phyloP scores from a whole-genome alignment of 2,329 filamentous ascomycete genomes.

The Exophiala oligosperma region DNA sequence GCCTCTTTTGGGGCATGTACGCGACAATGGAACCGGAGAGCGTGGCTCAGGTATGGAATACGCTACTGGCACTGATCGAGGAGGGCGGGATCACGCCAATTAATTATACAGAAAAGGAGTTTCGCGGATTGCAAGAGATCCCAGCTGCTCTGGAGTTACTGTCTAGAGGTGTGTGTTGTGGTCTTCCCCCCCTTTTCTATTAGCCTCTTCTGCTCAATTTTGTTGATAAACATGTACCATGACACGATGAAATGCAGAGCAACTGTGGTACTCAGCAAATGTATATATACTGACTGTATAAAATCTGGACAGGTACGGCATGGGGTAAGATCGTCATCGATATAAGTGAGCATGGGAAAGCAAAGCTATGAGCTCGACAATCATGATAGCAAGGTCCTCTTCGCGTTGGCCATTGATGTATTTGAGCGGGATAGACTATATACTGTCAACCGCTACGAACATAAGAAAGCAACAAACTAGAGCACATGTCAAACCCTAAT shows the following conservation, averaged over 20 bases:
- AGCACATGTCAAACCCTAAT: too few relatives aligned
- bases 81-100: constrained; percentile 78
- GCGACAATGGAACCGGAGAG: constrained; percentile 68
- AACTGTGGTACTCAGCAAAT: too few relatives aligned
- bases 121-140: constrained; percentile 77
- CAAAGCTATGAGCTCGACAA: neutral
- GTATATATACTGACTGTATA: constrained; percentile 55
- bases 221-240: too few relatives aligned
- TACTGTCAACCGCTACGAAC: too few relatives aligned
- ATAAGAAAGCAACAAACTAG: too few relatives aligned
- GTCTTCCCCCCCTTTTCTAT: constrained; percentile 52
- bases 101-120: constrained; percentile 76
- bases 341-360: constrained; percentile 43
- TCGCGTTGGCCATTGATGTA: too few relatives aligned
- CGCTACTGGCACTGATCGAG: constrained; percentile 73
- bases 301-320: constrained; percentile 68
- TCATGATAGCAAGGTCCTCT: too few relatives aligned
- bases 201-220: too few relatives aligned
- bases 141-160: constrained; percentile 64
- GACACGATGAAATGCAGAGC: too few relatives aligned
- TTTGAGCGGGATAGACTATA: too few relatives aligned
- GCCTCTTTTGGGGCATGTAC: constrained; percentile 87
- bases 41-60: constrained; percentile 76
- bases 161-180: neutral
- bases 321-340: constrained; percentile 97